Evolutionary conservation across 2,329 filamentous ascomycete genomes (phyloP).

Genomic region (Nemania sp.): DNA sequence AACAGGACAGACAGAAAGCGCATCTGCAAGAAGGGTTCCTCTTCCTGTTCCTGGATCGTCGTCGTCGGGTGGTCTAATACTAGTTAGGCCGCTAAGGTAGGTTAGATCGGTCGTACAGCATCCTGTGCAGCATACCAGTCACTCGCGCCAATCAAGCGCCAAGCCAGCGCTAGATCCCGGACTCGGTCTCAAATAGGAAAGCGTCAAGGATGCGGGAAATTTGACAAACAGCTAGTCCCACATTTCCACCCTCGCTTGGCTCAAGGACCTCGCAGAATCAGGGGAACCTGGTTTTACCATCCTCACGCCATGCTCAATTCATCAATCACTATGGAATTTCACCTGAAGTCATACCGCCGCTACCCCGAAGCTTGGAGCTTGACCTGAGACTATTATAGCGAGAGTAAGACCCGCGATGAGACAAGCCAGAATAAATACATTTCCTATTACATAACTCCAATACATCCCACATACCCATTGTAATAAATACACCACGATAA

Average conservation of each 20-base stretch:
- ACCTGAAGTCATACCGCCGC: too few relatives aligned
- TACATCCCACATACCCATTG: too few relatives aligned
- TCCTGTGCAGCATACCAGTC: neutral
- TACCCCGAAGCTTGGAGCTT: too few relatives aligned
- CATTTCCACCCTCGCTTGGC: neutral
- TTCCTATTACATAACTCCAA: too few relatives aligned
- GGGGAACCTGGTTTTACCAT: conserved; percentile 19
- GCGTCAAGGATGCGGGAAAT: conserved; percentile 35
- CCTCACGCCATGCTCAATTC: neutral
- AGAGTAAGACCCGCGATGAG: too few relatives aligned
- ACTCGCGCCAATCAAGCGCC: neutral
- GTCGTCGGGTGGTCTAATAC: conserved; percentile 11
- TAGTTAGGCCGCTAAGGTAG: neutral
- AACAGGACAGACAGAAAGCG: conserved; percentile 24
- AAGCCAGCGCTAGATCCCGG: conserved; percentile 14
- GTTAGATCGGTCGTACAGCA: neutral
- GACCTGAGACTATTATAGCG: too few relatives aligned
- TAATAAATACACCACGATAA: too few relatives aligned
- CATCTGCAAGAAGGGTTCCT: conserved; percentile 31
- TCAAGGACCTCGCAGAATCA: conserved; percentile 17
- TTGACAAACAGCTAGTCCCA: conserved; percentile 20
- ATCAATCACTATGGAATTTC: too few relatives aligned
- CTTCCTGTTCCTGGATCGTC: conserved; percentile 20
- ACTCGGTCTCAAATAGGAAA: conserved; percentile 32
- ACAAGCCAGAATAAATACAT: too few relatives aligned